Evolutionary conservation across 2,329 filamentous ascomycete species (phyloP).

Genomic region (Ophiostoma ips): DNA sequence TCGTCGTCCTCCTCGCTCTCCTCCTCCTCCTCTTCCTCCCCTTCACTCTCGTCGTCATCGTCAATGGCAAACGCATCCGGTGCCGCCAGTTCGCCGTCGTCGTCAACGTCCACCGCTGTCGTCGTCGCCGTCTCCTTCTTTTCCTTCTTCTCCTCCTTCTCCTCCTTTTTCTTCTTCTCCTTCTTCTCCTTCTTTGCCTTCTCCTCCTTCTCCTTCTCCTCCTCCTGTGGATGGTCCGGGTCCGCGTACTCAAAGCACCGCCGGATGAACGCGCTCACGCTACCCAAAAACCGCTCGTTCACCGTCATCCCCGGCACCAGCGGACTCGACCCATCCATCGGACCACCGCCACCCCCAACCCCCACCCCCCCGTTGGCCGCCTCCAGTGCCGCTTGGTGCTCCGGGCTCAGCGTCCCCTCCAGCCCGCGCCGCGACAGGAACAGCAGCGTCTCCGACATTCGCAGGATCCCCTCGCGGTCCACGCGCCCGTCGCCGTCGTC

Average conservation of each 20-base stretch:
- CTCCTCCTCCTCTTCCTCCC: conserved; percentile 52
- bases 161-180: too few species aligned
- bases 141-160: neutral
- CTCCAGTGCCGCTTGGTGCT: conserved; percentile 38
- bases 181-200: neutral
- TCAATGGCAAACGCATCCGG: conserved; percentile 57
- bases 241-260: conserved; percentile 97
- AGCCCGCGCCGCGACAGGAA: conserved; percentile 85
- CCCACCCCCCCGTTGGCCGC: conserved; percentile 5
- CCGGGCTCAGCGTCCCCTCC: conserved; percentile 57
- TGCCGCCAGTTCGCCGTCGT: conserved; percentile 20
- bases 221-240: conserved; percentile 63
- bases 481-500: conserved; percentile 84
- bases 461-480: conserved; percentile 84
- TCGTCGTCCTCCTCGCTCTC: conserved; percentile 26
- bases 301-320: conserved; percentile 38
- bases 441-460: conserved; percentile 85
- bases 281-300: conserved; percentile 81
- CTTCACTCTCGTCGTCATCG: conserved; percentile 51
- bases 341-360: neutral
- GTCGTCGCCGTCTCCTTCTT: neutral
- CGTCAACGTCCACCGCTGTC: too few species aligned
- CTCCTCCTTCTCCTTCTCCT: conserved; percentile 8
- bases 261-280: conserved; percentile 88
- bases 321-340: conserved; percentile 16